phyloP scores from a whole-genome alignment of 2,329 filamentous ascomycete species.

The Ophiocordyceps camponoti-floridani region DNA sequence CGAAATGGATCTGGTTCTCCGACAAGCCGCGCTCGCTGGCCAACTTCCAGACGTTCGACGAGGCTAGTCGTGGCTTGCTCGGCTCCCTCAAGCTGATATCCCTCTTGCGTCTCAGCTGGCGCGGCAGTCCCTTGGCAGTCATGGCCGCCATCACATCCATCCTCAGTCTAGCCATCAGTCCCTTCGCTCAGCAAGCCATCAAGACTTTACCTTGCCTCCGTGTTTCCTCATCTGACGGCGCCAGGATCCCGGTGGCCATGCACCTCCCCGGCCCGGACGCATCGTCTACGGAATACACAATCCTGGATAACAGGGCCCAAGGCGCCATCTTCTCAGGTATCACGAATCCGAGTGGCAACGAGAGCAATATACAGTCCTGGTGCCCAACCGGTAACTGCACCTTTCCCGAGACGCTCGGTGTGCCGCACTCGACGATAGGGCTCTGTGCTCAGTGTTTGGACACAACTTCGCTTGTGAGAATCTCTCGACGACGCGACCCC shows the following conservation, averaged over 20 bases:
- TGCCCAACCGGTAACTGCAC: neutral
- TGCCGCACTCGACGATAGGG: neutral
- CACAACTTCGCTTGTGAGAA: neutral
- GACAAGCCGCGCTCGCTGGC: constrained; percentile 8
- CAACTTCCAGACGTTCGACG: constrained; percentile 13
- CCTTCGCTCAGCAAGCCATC: constrained; percentile 1
- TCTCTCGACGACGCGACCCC: neutral
- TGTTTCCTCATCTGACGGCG: neutral
- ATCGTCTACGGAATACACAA: no score
- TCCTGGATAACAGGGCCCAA: neutral
- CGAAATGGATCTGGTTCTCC: constrained; percentile 15
- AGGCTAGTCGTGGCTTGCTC: constrained; percentile 10
- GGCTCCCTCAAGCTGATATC: constrained; percentile 10
- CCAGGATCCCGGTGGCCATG: neutral
- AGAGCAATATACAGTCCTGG: neutral
- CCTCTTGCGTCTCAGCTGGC: neutral
- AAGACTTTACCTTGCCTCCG: neutral
- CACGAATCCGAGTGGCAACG: neutral
- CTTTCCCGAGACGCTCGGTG: neutral
- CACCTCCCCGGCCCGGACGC: neutral
- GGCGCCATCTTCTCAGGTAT: neutral
- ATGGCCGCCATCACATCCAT: neutral
- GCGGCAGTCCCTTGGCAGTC: neutral
- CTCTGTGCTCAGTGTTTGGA: neutral
- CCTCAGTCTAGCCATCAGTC: neutral